Base-by-base conservation (phyloP, 352 stramenopile genomes). In the Phytophthora hibernalis region DNA sequence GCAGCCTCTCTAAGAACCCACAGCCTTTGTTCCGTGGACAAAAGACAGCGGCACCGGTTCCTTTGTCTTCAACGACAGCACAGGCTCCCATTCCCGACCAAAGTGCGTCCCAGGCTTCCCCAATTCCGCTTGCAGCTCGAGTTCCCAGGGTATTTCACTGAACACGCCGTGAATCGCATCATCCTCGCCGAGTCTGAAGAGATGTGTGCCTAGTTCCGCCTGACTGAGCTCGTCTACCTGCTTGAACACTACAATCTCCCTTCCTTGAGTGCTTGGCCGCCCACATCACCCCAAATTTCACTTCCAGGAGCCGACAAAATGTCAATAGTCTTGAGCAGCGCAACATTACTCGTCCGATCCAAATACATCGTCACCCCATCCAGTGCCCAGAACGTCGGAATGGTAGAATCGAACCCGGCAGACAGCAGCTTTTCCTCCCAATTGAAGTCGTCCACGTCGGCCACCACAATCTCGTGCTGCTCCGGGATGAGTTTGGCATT, bases 281-380 rank as follows among this genome's bases (percentile, higher is more conserved):
- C 61, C n/a, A 83, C 71, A 54, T 87, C 79, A 1, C 63, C 66
- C 79, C 79, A 87, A 21, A 87, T 57, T 22, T 78, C 60, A 53
- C 79, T 85, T 1, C 68, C 50, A 2, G 43, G 47, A 22, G 79
- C 74, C 45, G 79, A 85, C 21, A 82, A 28, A 24, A 65, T 65
- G 48, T 85, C 74, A 18, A 87, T 73, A 0, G 65, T 73, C 54
- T 84, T 83, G 9, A 87, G 40, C 4, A 87, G 15, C 8, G 65
- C 63, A 16, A 79, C 48, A 24, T 79, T 82, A 48, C 43, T 74
- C 20, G 68, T 44, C 12, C 61, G 49, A 6, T 63, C 40, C 48
- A 85, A 48, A 58, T 85, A 87, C 43, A 75, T 74, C 3, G 82
- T 65, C 42, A 82, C 26, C 0, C 79, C 79, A 21, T 87, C 76